Evolutionary conservation across 148 eudicot species (phyloP).

Genomic region (Arctostaphylos glauca): DNA sequence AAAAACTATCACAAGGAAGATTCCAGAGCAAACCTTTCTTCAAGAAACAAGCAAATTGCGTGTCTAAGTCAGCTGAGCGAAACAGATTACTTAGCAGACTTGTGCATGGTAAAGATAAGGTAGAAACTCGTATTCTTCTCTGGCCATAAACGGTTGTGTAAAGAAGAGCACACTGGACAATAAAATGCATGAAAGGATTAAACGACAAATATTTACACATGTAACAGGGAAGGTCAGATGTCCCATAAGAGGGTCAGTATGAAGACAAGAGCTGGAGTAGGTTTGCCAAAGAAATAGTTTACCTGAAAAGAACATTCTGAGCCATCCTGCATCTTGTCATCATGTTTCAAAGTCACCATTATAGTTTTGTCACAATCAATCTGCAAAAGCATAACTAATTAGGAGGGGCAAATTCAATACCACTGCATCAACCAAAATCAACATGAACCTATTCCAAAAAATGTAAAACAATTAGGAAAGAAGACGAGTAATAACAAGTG

Average conservation of each 20-base stretch:
- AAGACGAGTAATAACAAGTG: neutral
- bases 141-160: constrained; percentile 94
- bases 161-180: constrained; percentile 82
- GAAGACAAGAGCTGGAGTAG: neutral
- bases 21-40: constrained; percentile 66
- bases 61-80: constrained; percentile 91
- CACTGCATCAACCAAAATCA: neutral
- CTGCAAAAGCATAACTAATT: constrained; percentile 41
- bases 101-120: constrained; percentile 88
- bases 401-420: constrained; percentile 13
- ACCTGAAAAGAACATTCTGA: constrained; percentile 95
- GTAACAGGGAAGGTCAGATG: neutral
- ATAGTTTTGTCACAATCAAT: constrained; percentile 96
- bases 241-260: neutral
- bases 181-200: constrained; percentile 5
- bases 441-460: neutral
- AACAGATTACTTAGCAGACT: constrained; percentile 77
- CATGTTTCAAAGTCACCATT: constrained; percentile 94
- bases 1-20: neutral
- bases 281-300: neutral
- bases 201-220: constrained; percentile 5
- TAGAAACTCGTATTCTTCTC: constrained; percentile 90
- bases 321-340: constrained; percentile 92
- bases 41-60: constrained; percentile 85
- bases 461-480: neutral